phyloP scores from a whole-genome alignment of 441 rosid species.

The Bocquillonia castaneifolia region DNA sequence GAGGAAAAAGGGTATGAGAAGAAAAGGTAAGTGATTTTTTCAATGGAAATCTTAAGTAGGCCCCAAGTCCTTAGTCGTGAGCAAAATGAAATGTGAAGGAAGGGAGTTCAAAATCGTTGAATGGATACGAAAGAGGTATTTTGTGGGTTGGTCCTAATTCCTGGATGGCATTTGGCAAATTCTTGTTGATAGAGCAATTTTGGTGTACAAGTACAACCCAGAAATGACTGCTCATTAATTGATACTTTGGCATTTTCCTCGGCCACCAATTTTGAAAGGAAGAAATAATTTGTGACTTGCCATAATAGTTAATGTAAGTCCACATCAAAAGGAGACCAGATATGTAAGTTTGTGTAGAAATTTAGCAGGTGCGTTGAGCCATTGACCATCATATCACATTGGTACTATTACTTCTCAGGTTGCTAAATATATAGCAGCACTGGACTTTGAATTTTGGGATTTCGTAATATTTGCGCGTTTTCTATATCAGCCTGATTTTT shows the following conservation, averaged over 20 bases:
- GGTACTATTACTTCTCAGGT: background rate
- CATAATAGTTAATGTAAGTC: conserved; percentile 7
- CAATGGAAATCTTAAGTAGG: too few relatives aligned
- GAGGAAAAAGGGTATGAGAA: too few relatives aligned
- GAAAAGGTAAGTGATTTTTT: too few relatives aligned
- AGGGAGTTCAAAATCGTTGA: background rate
- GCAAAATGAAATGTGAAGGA: background rate
- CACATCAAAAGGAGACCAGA: background rate
- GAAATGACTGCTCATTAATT: background rate
- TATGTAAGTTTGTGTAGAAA: background rate
- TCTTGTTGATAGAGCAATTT: background rate
- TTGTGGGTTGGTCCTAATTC: background rate
- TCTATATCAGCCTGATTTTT: too few relatives aligned
- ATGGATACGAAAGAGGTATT: background rate
- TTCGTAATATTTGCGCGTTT: too few relatives aligned
- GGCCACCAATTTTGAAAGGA: conserved; percentile 20
- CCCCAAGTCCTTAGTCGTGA: too few relatives aligned
- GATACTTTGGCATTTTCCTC: conserved; percentile 6
- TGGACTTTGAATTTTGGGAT: background rate
- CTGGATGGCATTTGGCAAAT: background rate
- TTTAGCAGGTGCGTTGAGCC: background rate
- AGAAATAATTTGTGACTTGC: conserved; percentile 16
- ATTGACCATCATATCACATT: background rate
- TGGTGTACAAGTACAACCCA: background rate
- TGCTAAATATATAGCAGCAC: background rate